Base-by-base conservation (phyloP, 768 basidiomycete species). In the Pholiota microspora region DNA sequence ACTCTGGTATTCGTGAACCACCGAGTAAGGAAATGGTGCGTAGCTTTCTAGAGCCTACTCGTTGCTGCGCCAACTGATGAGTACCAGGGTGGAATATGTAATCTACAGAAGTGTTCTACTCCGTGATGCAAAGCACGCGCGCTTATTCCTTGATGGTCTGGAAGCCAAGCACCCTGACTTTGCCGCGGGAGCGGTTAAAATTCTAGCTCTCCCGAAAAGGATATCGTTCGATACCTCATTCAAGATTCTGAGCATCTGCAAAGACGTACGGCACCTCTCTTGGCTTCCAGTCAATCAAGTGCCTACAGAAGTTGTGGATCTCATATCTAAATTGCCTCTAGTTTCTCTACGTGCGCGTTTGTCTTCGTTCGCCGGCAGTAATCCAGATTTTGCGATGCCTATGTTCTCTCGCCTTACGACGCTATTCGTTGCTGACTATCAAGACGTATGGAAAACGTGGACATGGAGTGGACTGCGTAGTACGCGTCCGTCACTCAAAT, bases 71-170 rank as follows among this genome's bases (percentile, higher is more conserved):
- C 16, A 8, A 23, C n/a, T 35, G 3, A 31, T 48, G n/a, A 40
- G n/a, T 21, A 36, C 21, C 45, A 58, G 57, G 57, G 53, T 58
- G 35, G 57, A 58, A 48, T 55, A 58, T 32, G 32, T 55, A 18
- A 42, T 58, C 3, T 58, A 58, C 34, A 45, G 55, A 29, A 28
- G 45, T 7, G 57, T 54, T 34, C 42, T 58, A 21, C 24, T 58
- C 15, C 16, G 45, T 8, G 35, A 55, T 15, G 53, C 53, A 12
- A 51, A 48, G 23, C 57, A 54, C 21, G 53, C 57, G 27, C 42
- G 53, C n/a, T 25, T 47, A 18, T 58, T 58, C 29, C 53, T 58
- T 7, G 32, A 51, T 23, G 53, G 49, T 3, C 25, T 58, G 35
- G 53, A 58, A n/a, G 12, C 18, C 5, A 58, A 58, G 28, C 53